Conservation (phyloP, 1,284 basidiomycete genomes). For the Erythrobasidium hasegawianum region DNA sequence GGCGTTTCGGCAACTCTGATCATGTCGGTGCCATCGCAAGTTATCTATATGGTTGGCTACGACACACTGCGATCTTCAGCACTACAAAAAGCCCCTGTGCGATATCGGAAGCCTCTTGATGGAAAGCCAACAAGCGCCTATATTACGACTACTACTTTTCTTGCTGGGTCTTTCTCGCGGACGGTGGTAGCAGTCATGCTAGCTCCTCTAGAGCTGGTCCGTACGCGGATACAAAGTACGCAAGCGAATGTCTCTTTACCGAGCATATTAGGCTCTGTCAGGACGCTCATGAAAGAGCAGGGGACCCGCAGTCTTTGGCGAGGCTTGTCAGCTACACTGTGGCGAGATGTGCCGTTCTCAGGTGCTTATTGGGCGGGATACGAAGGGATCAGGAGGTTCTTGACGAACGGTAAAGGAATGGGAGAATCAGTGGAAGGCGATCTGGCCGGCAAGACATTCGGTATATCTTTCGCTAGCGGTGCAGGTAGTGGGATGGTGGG, state of each 20-base stretch:
- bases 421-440: slow-evolving; percentile 46
- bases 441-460: slow-evolving; percentile 64
- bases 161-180: slow-evolving; percentile 77
- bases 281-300: slow-evolving; percentile 59
- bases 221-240: slow-evolving; percentile 78
- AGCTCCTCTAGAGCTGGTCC: slow-evolving; percentile 87
- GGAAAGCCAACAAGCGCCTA: slow-evolving; percentile 58
- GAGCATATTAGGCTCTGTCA: slow-evolving; percentile 63
- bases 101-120: slow-evolving; percentile 45
- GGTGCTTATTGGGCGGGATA: slow-evolving; percentile 75
- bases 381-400: slow-evolving; percentile 48
- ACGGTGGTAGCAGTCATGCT: slow-evolving; percentile 72
- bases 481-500: slow-evolving; percentile 65
- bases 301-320: slow-evolving; percentile 78
- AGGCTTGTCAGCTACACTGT: slow-evolving; percentile 84
- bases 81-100: slow-evolving; percentile 37
- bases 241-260: slow-evolving; percentile 56
- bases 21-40: slow-evolving; percentile 88
- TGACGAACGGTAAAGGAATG: slow-evolving; percentile 48
- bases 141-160: slow-evolving; percentile 64
- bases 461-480: slow-evolving; percentile 72
- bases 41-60: slow-evolving; percentile 94
- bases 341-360: slow-evolving; percentile 96
- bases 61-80: slow-evolving; percentile 67
- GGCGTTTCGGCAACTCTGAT: slow-evolving; percentile 55